Evolutionary conservation across 2,329 filamentous ascomycete genomes (phyloP), one percentile per base, ranked within the genome.

Genomic region (Atkinsonella hypoxylon): DNA sequence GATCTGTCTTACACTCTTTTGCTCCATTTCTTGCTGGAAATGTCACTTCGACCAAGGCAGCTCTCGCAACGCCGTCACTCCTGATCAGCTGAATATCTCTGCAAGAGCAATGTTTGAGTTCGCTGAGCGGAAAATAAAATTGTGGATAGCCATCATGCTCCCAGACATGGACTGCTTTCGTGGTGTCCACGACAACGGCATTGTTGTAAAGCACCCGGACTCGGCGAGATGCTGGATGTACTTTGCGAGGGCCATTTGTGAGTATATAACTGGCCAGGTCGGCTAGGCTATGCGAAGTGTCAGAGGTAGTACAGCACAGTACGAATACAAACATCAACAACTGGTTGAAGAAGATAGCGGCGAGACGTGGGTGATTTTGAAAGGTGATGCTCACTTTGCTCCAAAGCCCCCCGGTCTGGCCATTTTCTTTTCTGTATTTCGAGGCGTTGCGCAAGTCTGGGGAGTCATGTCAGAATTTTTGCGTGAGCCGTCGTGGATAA

Each of bases 111-210:
- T 64, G 58, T 10, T 52, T 58, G 5, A 70, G 51, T 39, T 61
- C 63, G 0, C 52, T 42, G 0, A 48, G 45, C 0, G 69, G 68
- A 3, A 75, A 57, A 49, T 73, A 74, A 51, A 67, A 70, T 26
- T 75, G 66, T 1, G 73, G 74, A 56, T 75, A 78, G 50, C 61
- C 68, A 1, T 68, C 64, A 53, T 78, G 73, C 56, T 73, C 70
- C 70, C 70, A 73, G 9, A 72, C 64, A 51, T 64, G 66, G 15
- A 63, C 48, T 2, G 67, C 68, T 20, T 60, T 53, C 1, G 61
- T 64, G 0, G 69, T 69, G 51, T 73, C 70, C 15, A 67, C 62
- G 22, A 69, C 63, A 51, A 57, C 58, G 4, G 55, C 56, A 22
- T 59, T 57, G 51, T 67, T 64, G 50, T 63, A 59, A 10, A 68